Percentiles rank a stretch among this genome's conserved stretches.
These are phyloP conservation scores for Xylaria sp. DNA, from an alignment of 2,329 filamentous ascomycete genomes.

Conservation along the genomic window DNA sequence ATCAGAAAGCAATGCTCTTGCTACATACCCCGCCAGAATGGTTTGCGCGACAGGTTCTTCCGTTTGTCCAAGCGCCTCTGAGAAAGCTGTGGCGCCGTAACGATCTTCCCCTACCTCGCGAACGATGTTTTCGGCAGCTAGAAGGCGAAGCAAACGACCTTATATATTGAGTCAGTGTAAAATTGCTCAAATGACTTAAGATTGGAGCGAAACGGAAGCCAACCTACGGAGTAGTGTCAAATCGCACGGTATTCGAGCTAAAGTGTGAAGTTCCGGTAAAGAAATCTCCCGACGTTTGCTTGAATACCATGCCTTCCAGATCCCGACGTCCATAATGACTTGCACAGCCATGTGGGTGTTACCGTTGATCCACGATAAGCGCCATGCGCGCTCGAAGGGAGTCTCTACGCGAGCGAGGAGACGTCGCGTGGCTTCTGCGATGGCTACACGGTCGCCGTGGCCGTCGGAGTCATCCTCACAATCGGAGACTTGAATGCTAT, in stretches of 20 bases:
- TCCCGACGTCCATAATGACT: conserved; percentile 23
- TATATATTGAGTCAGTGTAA: neutral
- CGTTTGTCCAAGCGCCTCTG: conserved; percentile 24
- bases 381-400: conserved; percentile 34
- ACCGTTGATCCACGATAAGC: conserved; percentile 30
- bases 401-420: conserved; percentile 32
- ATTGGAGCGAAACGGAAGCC: neutral
- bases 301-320: conserved; percentile 29
- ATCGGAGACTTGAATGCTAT: conserved; percentile 7
- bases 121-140: conserved; percentile 29
- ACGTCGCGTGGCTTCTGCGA: conserved; percentile 23
- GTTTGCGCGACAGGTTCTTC: conserved; percentile 30
- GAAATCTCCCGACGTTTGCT: conserved; percentile 26
- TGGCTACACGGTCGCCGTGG: conserved; percentile 10
- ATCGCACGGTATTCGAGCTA: conserved; percentile 28
- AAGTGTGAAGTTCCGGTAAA: conserved; percentile 22
- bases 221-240: conserved; percentile 29
- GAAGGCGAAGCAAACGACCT: conserved; percentile 36
- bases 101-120: conserved; percentile 30
- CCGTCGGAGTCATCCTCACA: conserved; percentile 3
- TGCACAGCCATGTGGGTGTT: conserved; percentile 24
- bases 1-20: neutral
- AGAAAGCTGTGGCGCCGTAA: conserved; percentile 32
- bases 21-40: conserved; percentile 28
- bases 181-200: no score